Percentiles rank a stretch among this genome's conserved stretches.
Conservation (phyloP, 2,329 filamentous ascomycete species). For the Graphilbum ipis-grandicollis region DNA sequence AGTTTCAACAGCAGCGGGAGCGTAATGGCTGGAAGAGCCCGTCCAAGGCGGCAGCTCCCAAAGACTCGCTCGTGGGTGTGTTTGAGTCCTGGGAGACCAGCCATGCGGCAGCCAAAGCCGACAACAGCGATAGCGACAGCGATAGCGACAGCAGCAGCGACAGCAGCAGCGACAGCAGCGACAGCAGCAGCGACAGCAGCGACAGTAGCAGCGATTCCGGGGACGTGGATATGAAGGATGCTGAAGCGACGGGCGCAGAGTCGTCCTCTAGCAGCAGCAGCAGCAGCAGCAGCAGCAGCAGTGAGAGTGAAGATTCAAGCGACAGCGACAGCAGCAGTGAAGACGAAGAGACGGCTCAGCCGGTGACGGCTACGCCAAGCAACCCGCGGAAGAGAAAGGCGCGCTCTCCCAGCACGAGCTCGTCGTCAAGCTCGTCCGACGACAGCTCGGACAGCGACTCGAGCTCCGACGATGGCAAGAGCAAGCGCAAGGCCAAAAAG, state of each 20-base stretch:
- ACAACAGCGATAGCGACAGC: background rate
- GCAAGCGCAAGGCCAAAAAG: conserved; percentile 11
- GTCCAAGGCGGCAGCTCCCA: conserved; percentile 2
- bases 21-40: conserved; percentile 28
- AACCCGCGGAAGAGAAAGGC: conserved; percentile 40
- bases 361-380: conserved; percentile 11
- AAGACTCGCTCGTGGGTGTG: conserved; percentile 26
- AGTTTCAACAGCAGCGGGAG: conserved; percentile 45
- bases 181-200: conserved; percentile 15
- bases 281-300: conserved; percentile 13
- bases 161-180: conserved; percentile 9
- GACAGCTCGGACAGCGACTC: conserved; percentile 1
- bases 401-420: conserved; percentile 15
- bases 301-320: background rate
- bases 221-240: conserved; percentile 28
- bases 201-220: conserved; percentile 17
- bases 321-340: background rate
- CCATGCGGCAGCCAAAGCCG: conserved; percentile 5
- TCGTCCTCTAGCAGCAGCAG: conserved; percentile 14
- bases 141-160: background rate
- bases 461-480: conserved; percentile 4
- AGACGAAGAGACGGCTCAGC: background rate
- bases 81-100: conserved; percentile 31
- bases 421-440: background rate
- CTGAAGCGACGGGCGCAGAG: conserved; percentile 14